These are phyloP conservation scores for Akebia trifoliata DNA, from an alignment of 164 flowering plant species.

Conservation along the genomic window DNA sequence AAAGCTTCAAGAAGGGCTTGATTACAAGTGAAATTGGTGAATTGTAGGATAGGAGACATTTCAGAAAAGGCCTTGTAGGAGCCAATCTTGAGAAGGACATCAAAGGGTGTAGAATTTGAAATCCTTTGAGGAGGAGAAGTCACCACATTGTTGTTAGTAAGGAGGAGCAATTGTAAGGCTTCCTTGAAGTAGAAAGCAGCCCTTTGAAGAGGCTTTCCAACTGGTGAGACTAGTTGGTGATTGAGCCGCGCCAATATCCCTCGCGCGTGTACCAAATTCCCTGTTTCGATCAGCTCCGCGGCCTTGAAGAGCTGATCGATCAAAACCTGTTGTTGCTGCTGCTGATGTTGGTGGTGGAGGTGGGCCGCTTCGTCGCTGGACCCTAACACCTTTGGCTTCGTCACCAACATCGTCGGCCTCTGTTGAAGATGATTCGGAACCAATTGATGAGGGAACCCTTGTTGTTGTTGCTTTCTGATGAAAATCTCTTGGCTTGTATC, in stretches of 20 bases:
- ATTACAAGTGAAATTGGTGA: conserved; percentile 68
- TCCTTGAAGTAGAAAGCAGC: conserved; percentile 86
- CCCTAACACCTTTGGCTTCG: conserved; percentile 30
- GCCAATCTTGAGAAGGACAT: conserved; percentile 54
- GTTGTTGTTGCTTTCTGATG: conserved; percentile 28
- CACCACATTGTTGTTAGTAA: conserved; percentile 24
- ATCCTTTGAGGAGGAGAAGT: conserved; percentile 22
- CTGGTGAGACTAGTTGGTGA: conserved; percentile 94
- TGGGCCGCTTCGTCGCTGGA: conserved; percentile 29
- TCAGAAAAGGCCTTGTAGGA: conserved; percentile 75
- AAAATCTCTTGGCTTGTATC: conserved; percentile 46
- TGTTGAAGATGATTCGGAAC: conserved; percentile 37
- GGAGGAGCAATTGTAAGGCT: conserved; percentile 55
- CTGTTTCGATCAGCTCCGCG: conserved; percentile 79
- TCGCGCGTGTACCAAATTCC: conserved; percentile 84
- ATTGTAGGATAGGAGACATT: conserved; percentile 63
- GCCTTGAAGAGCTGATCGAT: conserved; percentile 75
- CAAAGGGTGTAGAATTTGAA: conserved; percentile 39
- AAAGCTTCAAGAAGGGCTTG: conserved; percentile 74
- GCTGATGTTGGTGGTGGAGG: too few species aligned
- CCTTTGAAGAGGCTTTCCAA: conserved; percentile 70
- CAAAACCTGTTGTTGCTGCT: conserved; percentile 46
- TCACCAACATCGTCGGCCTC: too few species aligned
- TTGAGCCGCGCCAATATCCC: conserved; percentile 99
- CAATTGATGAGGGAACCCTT: conserved; percentile 30